A percentile compares a stretch with the other conserved stretches of the same genome.
phyloP scores from a whole-genome alignment of 208 protist genomes.

The Wallacemonas collosoma region DNA sequence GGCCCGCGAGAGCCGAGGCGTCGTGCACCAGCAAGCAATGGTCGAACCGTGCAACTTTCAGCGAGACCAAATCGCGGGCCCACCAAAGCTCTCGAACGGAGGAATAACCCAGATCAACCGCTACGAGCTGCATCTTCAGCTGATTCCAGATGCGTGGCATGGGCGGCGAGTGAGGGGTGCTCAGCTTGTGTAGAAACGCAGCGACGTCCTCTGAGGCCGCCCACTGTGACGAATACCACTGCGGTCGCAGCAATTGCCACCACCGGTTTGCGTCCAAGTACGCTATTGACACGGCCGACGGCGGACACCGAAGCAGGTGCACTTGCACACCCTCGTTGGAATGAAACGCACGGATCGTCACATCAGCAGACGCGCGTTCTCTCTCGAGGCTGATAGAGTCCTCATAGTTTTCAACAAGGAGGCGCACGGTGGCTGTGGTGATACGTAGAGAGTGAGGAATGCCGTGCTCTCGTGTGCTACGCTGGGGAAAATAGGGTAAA shows the following conservation, averaged over 20 bases:
- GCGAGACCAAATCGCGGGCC: neutral
- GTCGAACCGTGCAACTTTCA: constrained; percentile 2
- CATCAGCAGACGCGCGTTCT: neutral
- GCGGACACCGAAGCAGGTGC: neutral
- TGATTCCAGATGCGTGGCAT: neutral
- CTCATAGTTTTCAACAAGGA: constrained; percentile 4
- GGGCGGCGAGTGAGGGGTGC: neutral
- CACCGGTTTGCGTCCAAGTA: constrained; percentile 7
- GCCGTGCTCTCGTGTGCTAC: neutral
- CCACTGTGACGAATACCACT: neutral
- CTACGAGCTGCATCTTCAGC: neutral
- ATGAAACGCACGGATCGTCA: neutral
- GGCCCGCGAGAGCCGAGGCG: neutral
- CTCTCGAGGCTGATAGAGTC: neutral
- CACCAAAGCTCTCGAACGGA: neutral
- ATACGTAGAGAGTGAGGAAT: neutral
- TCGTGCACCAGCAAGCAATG: constrained; percentile 2
- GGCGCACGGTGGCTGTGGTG: neutral
- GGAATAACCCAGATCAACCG: constrained; percentile 5
- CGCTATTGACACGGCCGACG: neutral
- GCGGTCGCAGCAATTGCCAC: constrained; percentile 2
- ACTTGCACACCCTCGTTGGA: neutral
- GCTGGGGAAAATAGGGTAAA: neutral
- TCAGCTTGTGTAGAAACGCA: neutral
- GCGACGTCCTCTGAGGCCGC: neutral